A percentile compares a stretch with the other conserved stretches of the same genome.
phyloP scores from a whole-genome alignment of 2,329 filamentous ascomycete genomes.

The Ophiostoma piceae region DNA sequence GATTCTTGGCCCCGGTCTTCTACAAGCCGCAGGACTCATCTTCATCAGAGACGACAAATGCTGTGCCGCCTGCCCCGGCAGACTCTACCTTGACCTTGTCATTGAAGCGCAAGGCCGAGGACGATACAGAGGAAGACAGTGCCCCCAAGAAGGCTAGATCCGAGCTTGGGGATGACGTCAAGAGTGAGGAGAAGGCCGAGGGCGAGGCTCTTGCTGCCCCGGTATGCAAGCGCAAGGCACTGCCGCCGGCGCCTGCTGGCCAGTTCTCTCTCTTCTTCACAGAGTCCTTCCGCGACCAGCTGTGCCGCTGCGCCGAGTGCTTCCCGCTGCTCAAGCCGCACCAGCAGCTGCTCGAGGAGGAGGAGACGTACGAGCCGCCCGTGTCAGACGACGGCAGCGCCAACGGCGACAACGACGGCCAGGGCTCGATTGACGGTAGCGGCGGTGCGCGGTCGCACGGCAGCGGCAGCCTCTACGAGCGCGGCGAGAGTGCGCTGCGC shows the following conservation, averaged over 20 bases:
- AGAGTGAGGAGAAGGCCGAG: conserved; percentile 19
- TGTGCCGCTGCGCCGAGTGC: conserved; percentile 81
- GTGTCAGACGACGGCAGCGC: conserved; percentile 61
- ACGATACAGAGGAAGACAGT: conserved; percentile 38
- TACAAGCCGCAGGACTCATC: conserved; percentile 30
- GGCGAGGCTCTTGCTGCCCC: not conserved
- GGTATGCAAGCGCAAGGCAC: conserved; percentile 55
- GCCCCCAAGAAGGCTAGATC: conserved; percentile 45
- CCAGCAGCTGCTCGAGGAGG: conserved; percentile 83
- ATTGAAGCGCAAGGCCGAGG: conserved; percentile 64
- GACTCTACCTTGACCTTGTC: conserved; percentile 28
- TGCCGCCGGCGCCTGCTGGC: conserved; percentile 52
- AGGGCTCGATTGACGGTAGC: conserved; percentile 46
- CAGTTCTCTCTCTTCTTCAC: conserved; percentile 78
- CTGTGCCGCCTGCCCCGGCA: conserved; percentile 16
- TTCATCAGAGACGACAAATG: not conserved
- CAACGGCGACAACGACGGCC: conserved; percentile 47
- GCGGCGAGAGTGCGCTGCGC: conserved; percentile 84
- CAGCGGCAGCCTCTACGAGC: conserved; percentile 79
- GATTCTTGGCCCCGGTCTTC: conserved; percentile 73
- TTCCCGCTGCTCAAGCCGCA: conserved; percentile 67
- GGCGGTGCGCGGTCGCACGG: conserved; percentile 53
- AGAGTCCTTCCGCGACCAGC: conserved; percentile 68
- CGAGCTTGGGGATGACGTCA: conserved; percentile 9
- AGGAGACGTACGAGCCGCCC: conserved; percentile 89